Evolutionary conservation across 306 rosid species (phyloP), one percentile per base, ranked within the genome.

Genomic region (Fragaria nilgerrensis): DNA sequence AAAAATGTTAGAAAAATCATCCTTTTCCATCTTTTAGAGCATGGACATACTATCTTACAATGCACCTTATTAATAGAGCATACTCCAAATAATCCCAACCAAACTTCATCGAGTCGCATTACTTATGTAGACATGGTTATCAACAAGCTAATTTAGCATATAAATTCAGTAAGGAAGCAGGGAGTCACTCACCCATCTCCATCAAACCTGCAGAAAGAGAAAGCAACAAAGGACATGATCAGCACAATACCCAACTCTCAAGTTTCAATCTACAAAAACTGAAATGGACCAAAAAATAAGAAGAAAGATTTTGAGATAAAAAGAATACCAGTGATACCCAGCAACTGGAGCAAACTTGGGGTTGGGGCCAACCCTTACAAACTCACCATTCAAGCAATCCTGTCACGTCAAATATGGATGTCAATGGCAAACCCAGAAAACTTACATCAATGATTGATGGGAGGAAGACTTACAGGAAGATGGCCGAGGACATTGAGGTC

Each of bases 301-400:
- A 25, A 22, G 27, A 71, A 15, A 37, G 22, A 44, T 14, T 20
- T 14, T 52, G 11, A 13, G 19, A 34, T 20, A 19, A 36, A 72
- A n/a, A n/a, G 72, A 39, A 49, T 86, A 90, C 98, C 96, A 90
- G 85, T 95, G 98, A 80, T 90, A 90, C 75, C 93, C 97, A 82
- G 98, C 97, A 47, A 92, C 97, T 0, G 97, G 97, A 53, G 89
- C 14, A 83, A 95, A 92, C 81, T 87, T 92, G 0, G 96, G 89
- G 82, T 95, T 95, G 34, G 98, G 97, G 62, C 99, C 98, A 64
- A 95, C 97, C 81, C 97, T 84, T 44, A 92, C 98, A 89, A 92
- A 95, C 87, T 95, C 98, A 55, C 97, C 97, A 72, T 92, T 88
- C 82, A 95, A 88, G 86, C 97, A 95, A 74, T 90, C 93, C 97